Conservation (phyloP, 1,284 basidiomycete species). For the Trichosporon asahii region DNA sequence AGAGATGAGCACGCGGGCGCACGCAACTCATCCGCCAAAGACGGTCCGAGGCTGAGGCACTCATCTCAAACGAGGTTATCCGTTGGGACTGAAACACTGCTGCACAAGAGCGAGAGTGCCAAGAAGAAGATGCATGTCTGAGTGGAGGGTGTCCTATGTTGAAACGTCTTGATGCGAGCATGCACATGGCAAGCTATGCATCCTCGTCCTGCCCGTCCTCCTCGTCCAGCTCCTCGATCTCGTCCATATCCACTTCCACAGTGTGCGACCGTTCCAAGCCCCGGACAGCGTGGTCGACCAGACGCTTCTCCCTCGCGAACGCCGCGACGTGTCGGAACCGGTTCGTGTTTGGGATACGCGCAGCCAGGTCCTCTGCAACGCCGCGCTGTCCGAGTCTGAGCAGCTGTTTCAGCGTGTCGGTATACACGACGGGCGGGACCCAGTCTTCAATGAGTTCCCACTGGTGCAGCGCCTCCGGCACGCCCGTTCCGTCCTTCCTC, state of each 20-base stretch:
- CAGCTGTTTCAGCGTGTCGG: not conserved
- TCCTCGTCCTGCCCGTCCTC: no score
- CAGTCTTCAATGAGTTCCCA: not conserved
- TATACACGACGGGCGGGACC: not conserved
- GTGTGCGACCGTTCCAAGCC: not conserved
- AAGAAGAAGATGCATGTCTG: no score
- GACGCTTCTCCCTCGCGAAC: not conserved
- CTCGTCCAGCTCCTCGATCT: not conserved
- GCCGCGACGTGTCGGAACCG: not conserved
- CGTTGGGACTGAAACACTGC: no score
- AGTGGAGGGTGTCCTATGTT: no score
- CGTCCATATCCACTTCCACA: not conserved
- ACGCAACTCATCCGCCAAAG: no score
- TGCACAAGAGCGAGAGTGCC: no score
- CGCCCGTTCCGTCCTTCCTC: not conserved
- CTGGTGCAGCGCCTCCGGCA: constrained; percentile 13
- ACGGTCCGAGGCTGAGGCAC: no score
- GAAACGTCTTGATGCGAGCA: no score
- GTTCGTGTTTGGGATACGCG: not conserved
- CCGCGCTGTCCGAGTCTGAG: not conserved
- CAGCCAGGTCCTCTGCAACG: not conserved
- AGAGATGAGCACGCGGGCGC: not conserved
- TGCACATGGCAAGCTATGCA: no score
- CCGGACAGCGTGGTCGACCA: not conserved
- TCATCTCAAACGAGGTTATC: no score